phyloP scores from a whole-genome alignment of 108 stramenopile genomes.

The Cylindrotheca closterium region DNA sequence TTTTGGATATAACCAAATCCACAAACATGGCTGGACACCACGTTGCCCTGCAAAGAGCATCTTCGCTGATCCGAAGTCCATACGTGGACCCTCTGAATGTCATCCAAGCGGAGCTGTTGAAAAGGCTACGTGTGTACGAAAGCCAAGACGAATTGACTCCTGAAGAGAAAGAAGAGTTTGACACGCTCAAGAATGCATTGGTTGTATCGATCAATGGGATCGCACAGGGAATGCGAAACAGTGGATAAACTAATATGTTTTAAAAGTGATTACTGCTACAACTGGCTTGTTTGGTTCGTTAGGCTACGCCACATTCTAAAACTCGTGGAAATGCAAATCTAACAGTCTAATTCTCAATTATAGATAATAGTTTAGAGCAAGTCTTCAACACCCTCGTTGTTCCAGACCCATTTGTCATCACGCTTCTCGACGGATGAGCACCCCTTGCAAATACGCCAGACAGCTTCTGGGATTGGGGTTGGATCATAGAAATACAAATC shows the following conservation, averaged over 20 bases:
- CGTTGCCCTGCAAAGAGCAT: slow-evolving; percentile 82
- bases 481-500: slow-evolving; percentile 83
- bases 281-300: too few relatives aligned
- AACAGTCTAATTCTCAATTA: too few relatives aligned
- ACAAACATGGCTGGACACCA: slow-evolving; percentile 79
- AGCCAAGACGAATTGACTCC: slow-evolving; percentile 32
- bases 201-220: slow-evolving; percentile 93
- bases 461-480: slow-evolving; percentile 82
- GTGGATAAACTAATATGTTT: slow-evolving; percentile 60
- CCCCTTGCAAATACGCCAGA: slow-evolving; percentile 85
- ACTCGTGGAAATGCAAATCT: too few relatives aligned
- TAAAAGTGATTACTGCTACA: too few relatives aligned
- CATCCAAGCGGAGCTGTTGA: slow-evolving; percentile 92
- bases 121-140: slow-evolving; percentile 70
- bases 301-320: too few relatives aligned
- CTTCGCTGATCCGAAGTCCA: slow-evolving; percentile 85
- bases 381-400: slow-evolving; percentile 69
- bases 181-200: slow-evolving; percentile 79
- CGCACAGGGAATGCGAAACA: slow-evolving; percentile 97
- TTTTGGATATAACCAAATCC: slow-evolving; percentile 81
- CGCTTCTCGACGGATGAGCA: slow-evolving; percentile 78
- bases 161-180: slow-evolving; percentile 69
- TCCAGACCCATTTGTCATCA: slow-evolving; percentile 74
- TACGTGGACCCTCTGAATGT: slow-evolving; percentile 98
- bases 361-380: slow-evolving; percentile 33